Evolutionary conservation across 805 yeast genomes (phyloP).

Genomic region (Gaillardinia entomophila): DNA sequence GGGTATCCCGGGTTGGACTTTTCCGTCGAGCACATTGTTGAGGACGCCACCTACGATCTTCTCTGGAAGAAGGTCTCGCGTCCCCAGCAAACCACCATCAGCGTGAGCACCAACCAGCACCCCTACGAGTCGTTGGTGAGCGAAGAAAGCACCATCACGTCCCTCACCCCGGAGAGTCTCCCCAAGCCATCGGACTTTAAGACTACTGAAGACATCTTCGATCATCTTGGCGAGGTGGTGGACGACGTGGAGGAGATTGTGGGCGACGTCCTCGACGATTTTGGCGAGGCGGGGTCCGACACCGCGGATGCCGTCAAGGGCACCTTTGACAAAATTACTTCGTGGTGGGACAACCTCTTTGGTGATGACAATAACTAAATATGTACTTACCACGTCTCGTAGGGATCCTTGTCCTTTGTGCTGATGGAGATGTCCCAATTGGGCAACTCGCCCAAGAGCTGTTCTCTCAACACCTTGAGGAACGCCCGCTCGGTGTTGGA

Average conservation of each 20-base stretch:
- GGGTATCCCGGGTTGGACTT: conserved; percentile 49
- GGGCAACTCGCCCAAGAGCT: conserved; percentile 41
- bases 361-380: background rate
- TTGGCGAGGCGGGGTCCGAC: too few relatives aligned
- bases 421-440: conserved; percentile 47
- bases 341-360: background rate
- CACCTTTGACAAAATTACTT: too few relatives aligned
- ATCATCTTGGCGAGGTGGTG: conserved; percentile 8
- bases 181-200: conserved; percentile 24
- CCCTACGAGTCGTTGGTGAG: conserved; percentile 18
- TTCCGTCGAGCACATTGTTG: conserved; percentile 37
- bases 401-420: conserved; percentile 61
- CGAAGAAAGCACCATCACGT: conserved; percentile 16
- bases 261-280: conserved; percentile 8
- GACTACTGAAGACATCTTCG: conserved; percentile 2
- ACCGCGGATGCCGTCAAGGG: too few relatives aligned
- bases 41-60: conserved; percentile 49
- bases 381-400: conserved; percentile 13
- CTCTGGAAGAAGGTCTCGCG: conserved; percentile 16
- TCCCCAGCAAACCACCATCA: conserved; percentile 8
- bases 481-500: conserved; percentile 92
- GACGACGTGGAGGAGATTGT: conserved; percentile 11
- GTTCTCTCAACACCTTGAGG: conserved; percentile 46
- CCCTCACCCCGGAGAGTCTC: conserved; percentile 8
- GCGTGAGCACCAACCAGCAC: conserved; percentile 14